Percentiles rank a stretch among this genome's conserved stretches.
phyloP scores from a whole-genome alignment of 2,329 filamentous ascomycete species.

The Ilyonectria robusta region DNA sequence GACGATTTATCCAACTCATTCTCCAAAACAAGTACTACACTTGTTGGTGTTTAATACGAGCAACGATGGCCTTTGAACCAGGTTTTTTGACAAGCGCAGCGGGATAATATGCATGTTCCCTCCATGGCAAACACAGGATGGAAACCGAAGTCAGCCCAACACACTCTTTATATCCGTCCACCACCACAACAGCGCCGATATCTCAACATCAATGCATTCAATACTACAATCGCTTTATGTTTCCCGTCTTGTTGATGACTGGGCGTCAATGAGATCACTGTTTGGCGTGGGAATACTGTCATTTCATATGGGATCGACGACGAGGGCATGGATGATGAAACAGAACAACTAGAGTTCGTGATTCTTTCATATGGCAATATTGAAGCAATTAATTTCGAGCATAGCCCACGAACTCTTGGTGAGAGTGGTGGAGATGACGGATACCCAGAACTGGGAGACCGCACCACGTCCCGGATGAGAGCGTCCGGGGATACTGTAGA shows the following conservation, averaged over 20 bases:
- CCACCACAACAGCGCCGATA: not conserved
- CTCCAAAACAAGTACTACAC: not conserved
- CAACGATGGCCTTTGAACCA: not conserved
- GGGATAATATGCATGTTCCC: not conserved
- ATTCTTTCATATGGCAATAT: not conserved
- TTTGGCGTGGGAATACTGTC: constrained; percentile 12
- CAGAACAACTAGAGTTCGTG: not conserved
- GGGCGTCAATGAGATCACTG: constrained; percentile 17
- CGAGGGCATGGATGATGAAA: constrained; percentile 4
- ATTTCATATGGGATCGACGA: constrained; percentile 13
- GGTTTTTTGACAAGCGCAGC: not conserved
- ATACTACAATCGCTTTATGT: not conserved
- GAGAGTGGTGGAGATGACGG: not conserved
- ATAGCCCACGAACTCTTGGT: not conserved
- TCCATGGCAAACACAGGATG: not conserved
- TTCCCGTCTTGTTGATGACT: not conserved
- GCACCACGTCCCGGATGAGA: not conserved
- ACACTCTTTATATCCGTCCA: not conserved
- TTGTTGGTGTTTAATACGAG: too few relatives aligned
- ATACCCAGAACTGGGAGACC: not conserved
- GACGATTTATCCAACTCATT: not conserved
- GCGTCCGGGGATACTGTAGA: too few relatives aligned
- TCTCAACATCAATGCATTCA: not conserved
- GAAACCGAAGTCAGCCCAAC: not conserved
- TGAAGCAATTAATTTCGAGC: not conserved